Percentiles rank a stretch among this genome's conserved stretches.
Evolutionary conservation across 2,329 filamentous ascomycete genomes (phyloP).

Genomic region (Cyclaneusma minus): DNA sequence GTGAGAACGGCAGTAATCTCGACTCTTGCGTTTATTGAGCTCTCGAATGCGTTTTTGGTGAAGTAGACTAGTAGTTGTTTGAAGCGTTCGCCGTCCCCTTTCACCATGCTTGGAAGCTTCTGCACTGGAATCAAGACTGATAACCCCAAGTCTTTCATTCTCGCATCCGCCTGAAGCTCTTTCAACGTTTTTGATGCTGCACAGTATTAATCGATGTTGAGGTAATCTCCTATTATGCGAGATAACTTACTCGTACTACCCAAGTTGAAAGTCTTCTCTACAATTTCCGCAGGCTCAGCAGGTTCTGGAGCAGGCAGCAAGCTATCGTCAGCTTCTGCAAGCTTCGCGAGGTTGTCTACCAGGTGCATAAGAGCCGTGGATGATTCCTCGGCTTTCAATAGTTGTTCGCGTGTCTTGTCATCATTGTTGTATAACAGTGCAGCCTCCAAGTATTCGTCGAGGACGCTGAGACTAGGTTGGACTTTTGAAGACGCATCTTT

Average conservation of each 20-base stretch:
- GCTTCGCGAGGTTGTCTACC: conserved; percentile 10
- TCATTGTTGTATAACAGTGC: conserved; percentile 9
- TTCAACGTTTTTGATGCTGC: too few species aligned
- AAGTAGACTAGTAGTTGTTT: conserved; percentile 10
- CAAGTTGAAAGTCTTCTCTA: conserved; percentile 10
- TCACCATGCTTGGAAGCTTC: conserved; percentile 32
- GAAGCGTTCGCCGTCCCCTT: conserved; percentile 10
- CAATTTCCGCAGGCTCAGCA: conserved; percentile 2
- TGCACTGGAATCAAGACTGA: conserved; percentile 55
- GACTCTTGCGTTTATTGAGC: conserved; percentile 9
- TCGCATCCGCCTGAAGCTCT: too few species aligned
- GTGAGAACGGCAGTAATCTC: conserved; percentile 8
- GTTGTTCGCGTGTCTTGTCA: conserved; percentile 8
- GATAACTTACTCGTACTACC: conserved; percentile 2
- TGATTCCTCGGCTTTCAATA: conserved; percentile 9
- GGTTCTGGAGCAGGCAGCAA: too few species aligned
- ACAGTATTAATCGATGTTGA: too few species aligned
- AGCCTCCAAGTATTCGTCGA: conserved; percentile 12
- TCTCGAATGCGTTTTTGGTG: conserved; percentile 11
- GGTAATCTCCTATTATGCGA: too few species aligned
- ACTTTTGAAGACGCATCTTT: too few species aligned
- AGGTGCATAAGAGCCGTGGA: conserved; percentile 9
- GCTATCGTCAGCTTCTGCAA: conserved; percentile 10
- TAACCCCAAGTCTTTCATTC: too few species aligned
- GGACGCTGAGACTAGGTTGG: conserved; percentile 10